Conservation (phyloP, 1,139 yeast genomes). For the Blastobotrys aristatus region DNA sequence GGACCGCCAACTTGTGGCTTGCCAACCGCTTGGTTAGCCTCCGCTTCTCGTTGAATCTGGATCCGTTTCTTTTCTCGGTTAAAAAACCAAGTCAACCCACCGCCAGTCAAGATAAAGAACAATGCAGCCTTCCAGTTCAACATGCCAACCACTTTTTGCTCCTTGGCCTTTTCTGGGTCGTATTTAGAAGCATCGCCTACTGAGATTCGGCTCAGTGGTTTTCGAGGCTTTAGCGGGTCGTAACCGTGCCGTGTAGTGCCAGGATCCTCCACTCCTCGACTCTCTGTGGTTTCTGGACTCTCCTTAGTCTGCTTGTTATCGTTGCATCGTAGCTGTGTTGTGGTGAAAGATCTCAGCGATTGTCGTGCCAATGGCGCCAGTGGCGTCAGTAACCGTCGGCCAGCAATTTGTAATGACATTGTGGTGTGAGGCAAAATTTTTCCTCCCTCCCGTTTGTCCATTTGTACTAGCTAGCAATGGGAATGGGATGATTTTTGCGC, state of each 20-base stretch:
- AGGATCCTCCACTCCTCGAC: slow-evolving; percentile 16
- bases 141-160: slow-evolving; percentile 51
- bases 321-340: neutral
- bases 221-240: slow-evolving; percentile 34
- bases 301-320: slow-evolving; percentile 1
- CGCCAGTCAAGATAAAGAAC: slow-evolving; percentile 62
- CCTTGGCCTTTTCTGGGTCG: slow-evolving; percentile 26
- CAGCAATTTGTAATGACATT: neutral
- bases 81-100: slow-evolving; percentile 64
- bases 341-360: neutral
- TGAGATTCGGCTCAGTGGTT: slow-evolving; percentile 50
- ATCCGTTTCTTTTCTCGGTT: slow-evolving; percentile 67
- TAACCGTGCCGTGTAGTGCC: slow-evolving; percentile 28
- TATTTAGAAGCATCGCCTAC: slow-evolving; percentile 44
- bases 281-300: too few relatives aligned
- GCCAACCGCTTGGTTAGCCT: slow-evolving; percentile 81
- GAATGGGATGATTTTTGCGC: too few relatives aligned
- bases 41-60: slow-evolving; percentile 68
- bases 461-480: too few relatives aligned
- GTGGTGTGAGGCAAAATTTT: too few relatives aligned
- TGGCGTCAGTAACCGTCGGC: neutral
- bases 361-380: neutral
- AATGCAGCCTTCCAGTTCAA: slow-evolving; percentile 85
- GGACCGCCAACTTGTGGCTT: slow-evolving; percentile 93
- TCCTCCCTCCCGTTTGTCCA: neutral